Evolutionary conservation across 768 basidiomycete species (phyloP).

Genomic region (Boletus patriciae): DNA sequence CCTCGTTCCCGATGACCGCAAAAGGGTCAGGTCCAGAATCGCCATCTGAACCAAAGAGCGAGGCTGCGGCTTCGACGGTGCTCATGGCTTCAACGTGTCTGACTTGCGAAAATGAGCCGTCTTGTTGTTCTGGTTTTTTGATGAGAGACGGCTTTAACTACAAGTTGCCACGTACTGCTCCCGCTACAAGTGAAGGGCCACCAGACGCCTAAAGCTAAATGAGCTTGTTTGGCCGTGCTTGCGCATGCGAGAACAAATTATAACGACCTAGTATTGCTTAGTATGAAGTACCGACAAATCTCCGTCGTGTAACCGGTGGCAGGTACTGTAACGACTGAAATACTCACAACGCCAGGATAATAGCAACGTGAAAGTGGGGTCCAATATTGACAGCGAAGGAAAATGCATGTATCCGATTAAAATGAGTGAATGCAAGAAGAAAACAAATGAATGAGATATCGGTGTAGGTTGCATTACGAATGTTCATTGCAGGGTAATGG

Average conservation of each 20-base stretch:
- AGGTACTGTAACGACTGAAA: slow-evolving; percentile 1
- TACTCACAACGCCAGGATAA: slow-evolving; percentile 15
- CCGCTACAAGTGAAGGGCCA: not conserved
- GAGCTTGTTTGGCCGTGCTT: slow-evolving; percentile 32
- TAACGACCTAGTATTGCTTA: slow-evolving; percentile 10
- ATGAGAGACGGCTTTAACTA: not conserved
- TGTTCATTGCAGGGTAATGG: slow-evolving; percentile 36
- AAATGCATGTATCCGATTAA: slow-evolving; percentile 29
- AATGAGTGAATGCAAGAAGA: slow-evolving; percentile 17
- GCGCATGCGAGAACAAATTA: slow-evolving; percentile 16
- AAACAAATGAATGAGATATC: slow-evolving; percentile 18
- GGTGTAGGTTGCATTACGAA: slow-evolving; percentile 37
- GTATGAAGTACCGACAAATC: slow-evolving; percentile 17
- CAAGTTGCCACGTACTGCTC: not conserved
- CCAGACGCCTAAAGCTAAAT: slow-evolving; percentile 5
- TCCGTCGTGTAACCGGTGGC: not conserved
- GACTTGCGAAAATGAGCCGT: slow-evolving; percentile 10
- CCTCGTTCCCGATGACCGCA: slow-evolving; percentile 51
- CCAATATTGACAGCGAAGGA: slow-evolving; percentile 36
- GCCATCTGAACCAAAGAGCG: slow-evolving; percentile 67
- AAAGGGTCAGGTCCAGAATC: slow-evolving; percentile 65
- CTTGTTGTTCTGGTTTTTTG: slow-evolving; percentile 16
- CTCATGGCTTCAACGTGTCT: slow-evolving; percentile 50
- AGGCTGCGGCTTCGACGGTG: slow-evolving; percentile 74
- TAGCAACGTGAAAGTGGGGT: slow-evolving; percentile 13